Base-by-base conservation (phyloP, 345 rosid genomes). In the Aquilaria sinensis region DNA sequence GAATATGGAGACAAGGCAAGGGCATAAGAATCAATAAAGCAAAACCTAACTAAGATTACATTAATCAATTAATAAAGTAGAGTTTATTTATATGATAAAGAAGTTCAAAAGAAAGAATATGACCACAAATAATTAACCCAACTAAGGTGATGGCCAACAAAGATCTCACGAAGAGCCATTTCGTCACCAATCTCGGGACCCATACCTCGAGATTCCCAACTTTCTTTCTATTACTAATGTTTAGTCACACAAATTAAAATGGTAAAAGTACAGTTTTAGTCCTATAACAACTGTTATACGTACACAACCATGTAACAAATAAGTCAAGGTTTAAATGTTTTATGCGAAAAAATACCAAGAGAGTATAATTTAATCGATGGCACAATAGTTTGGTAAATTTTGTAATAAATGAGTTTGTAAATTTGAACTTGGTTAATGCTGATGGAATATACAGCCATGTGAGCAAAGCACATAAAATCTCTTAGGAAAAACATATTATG, bases 161-260 rank as follows among this genome's bases (percentile, higher is more conserved):
- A 66, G 71, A 68, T 67, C 58, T 77, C 67, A 67, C 55, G 37
- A 71, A 73, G 69, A 71, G 62, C 74, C n/a, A 66, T 63, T 60
- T 23, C 68, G 50, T 70, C 83, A 57, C 61, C 59, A 61, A 77
- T 79, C 78, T 68, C 82, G 45, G 60, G 70, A 67, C 43, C 45
- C 48, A 50, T 47, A 70, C 71, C 78, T 83, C 77, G 83, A 76
- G 80, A 78, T 78, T 71, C 83, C 66, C 75, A 63, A 66, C 46
- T 67, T 72, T 75, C 31, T 41, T 63, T 4, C 43, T 53, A 52
- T 57, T 45, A 37, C 43, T 67, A 34, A 67, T 69, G 43, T 66
- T 66, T 58, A 69, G 48, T n/a, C 46, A 16, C 23, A 16, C 23
- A 16, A 16, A 16, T 16, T 16, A 16, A 16, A 16, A 16, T 16